Evolutionary conservation across 805 yeast species (phyloP), one percentile per base, ranked within the genome.

Genomic region (Aciculoconidium aculeatum): DNA sequence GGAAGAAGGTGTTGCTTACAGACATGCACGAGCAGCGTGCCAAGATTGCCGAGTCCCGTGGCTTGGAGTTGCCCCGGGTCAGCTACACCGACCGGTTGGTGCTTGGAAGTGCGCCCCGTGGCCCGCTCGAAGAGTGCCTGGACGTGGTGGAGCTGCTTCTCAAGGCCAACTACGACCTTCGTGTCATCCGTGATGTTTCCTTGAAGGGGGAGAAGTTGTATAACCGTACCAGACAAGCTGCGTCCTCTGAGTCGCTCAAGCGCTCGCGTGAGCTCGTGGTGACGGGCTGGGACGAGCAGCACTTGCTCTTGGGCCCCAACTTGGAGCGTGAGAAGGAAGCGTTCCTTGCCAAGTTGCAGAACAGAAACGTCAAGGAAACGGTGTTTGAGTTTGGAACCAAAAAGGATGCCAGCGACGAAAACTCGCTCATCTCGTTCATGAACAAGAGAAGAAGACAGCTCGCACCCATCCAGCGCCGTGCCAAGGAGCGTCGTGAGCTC

Each of bases 211-310:
- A 92, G 53, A 80, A 80, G 49, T 65, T 90, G 37, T 92, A 85
- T 50, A 68, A 79, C 49, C 77, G 86, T 55, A 85, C 96, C 2
- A 73, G 96, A 48, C 76, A 80, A 26, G 70, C 94, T 1, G 95
- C 98, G 1, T 84, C 95, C 3, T 66, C 64, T 14, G 95, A 86
- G 49, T 79, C 94, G n/a, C 72, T 85, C 20, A 83, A 82, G 47
- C 67, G 97, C 47, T 69, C 94, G 11, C 87, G 82, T 51, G 95
- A 86, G 47, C 65, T 90, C 25, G 58, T 77, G 34, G 65, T 63
- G 6, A 65, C 75, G 11, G 87, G 88, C 2, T 92, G 97, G 96
- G 95, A 90, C 53, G 86, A 75, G 12, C 90, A 82, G 46, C 86
- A 86, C 55, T 58, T 87, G 17, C 53, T 83, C 31, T 84, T 87